Conservation (phyloP, 2,329 filamentous ascomycete genomes). For the Chaetothyriales sp. region DNA sequence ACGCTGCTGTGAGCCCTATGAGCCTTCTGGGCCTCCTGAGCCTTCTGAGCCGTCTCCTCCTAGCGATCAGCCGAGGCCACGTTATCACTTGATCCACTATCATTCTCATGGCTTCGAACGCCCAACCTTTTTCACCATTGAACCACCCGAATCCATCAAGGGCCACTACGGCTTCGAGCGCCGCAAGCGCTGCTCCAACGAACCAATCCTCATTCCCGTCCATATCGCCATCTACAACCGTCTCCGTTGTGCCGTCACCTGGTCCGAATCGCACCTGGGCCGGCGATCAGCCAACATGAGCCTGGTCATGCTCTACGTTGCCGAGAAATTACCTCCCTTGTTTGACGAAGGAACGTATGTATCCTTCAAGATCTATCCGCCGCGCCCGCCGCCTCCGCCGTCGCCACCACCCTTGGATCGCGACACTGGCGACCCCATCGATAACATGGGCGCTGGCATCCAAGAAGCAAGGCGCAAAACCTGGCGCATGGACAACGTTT, state of each 20-base stretch:
- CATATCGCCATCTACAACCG: constrained; percentile 9
- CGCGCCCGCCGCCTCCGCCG: background rate
- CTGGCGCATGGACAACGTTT: background rate
- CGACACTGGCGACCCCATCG: background rate
- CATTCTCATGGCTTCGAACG: constrained; percentile 6
- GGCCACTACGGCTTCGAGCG: background rate
- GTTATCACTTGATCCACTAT: constrained; percentile 9
- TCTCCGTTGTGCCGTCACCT: constrained; percentile 10
- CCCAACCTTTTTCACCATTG: constrained; percentile 8
- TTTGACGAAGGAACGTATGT: constrained; percentile 4
- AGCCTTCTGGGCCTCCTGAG: no score
- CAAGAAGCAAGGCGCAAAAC: background rate
- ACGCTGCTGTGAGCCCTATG: no score
- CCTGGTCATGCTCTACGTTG: constrained; percentile 7
- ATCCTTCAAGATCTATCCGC: constrained; percentile 5
- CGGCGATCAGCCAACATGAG: constrained; percentile 4
- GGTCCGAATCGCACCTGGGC: constrained; percentile 5
- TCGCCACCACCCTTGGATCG: background rate
- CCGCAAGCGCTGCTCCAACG: background rate
- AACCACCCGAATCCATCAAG: constrained; percentile 3
- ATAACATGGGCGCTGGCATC: background rate
- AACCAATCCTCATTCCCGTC: constrained; percentile 6
- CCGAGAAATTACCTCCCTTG: constrained; percentile 3
- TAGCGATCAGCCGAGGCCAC: background rate
- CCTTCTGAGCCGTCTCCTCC: background rate